Base-by-base conservation (phyloP, 2,329 filamentous ascomycete species). In the Diaporthe batatas region DNA sequence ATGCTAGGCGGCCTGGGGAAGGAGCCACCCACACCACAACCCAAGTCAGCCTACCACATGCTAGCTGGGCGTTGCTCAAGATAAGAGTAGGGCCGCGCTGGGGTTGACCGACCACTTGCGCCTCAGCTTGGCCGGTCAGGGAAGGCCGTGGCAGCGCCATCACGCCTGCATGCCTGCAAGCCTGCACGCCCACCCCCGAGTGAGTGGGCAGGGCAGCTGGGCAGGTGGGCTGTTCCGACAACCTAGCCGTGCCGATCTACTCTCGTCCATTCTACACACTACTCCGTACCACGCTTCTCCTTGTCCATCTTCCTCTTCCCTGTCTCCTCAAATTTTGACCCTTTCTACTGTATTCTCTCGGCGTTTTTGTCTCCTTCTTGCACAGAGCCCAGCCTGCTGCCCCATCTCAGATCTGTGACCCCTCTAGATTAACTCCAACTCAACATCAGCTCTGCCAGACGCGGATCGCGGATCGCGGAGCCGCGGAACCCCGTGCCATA, bases 51-150 rank as follows among this genome's bases (percentile, higher is more conserved):
- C 16, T 44, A 47, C 44, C 39, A 39, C 36, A 39, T 39, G 36
- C 36, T 8, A 21, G 62, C 62, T 53, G 36, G 62, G 59, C 21
- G 29, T 42, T 32, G 29, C 62, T 39, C 44, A 18, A 67, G 62
- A 67, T 67, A 67, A 67, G 62, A 39, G 51, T 2, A 23, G 51
- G 62, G 32, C 62, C 62, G 21, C 44, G 18, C 25, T 23, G 44
- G 59, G 59, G 59, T 65, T 23, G 59, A 64, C 59, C 59, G 59
- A 64, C 42, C 59, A 64, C 42, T 65, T 65, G 42, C 44, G 59
- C 59, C 59, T 49, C 59, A 65, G 59, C 59, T 51, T 65, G 59
- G 42, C 59, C 44, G 29, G 44, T n/a, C 44, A n/a, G 39, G 59
- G 4, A 42, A 47, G 59, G 42, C 36, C 39, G 29, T n/a, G 10